Evolutionary conservation across 2,329 filamentous ascomycete genomes (phyloP), one percentile per base, ranked within the genome.

Genomic region (Alternaria angustiovoidea): DNA sequence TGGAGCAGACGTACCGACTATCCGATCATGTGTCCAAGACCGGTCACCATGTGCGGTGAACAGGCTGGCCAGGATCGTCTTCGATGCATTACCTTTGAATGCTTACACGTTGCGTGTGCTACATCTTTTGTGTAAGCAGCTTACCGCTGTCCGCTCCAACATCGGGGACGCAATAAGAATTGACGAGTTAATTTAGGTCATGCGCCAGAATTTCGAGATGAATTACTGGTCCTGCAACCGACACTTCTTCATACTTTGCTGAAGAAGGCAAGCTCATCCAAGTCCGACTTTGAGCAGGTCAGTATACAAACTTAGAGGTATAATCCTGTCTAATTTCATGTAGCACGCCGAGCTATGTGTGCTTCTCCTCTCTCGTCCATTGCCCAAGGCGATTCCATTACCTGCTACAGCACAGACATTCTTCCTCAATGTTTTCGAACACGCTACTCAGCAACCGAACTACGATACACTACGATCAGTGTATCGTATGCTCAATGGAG

Each of bases 81-180:
- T 84, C 30, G 81, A 85, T 59, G 83, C 81, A 26, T 72, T 88
- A 36, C 79, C 83, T 34, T 79, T 82, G 46, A 86, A 84, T 74
- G 78, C 81, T 4, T 83, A 84, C 61, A 81, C 84, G 5, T 67
- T 87, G 56, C 75, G 80, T 30, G 76, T 88, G 28, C 71, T 88
- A 39, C 73, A 80, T n/a, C 72, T 67, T 38, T 80, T 88, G 30
- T 81, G 84, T 86, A 78, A 42, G 59, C 54, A 46, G 44, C 57
- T 47, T 53, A 39, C 20, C 36, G 48, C 28, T 51, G 51, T 41
- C 58, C 14, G 36, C 51, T 30, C 16, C 6, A 18, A 12, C n/a
- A 8, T 7, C 3, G 18, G 18, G 3, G 24, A 39, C 14, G 14
- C 54, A 32, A 24, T 54, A 49, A 39, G 56, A 53, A 53, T 69